Evolutionary conservation across 2,329 filamentous ascomycete species (phyloP), one percentile per base, ranked within the genome.

Genomic region (Tolypocladium ovalisporum): DNA sequence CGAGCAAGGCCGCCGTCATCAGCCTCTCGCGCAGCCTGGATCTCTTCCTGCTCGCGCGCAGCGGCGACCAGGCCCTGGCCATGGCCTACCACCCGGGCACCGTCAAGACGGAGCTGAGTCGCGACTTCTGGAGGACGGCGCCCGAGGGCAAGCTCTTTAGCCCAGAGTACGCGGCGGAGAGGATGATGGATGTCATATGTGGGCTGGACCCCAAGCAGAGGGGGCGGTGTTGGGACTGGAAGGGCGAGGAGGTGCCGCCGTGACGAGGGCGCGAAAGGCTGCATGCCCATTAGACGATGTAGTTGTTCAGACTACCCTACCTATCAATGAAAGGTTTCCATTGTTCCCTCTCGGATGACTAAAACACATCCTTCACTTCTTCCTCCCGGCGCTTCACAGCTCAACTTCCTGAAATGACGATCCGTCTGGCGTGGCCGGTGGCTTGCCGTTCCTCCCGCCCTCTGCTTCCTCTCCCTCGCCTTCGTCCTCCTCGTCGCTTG

Each of bases 31-130:
- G 85, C 71, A 87, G 81, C 8, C 84, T 90, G 60, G 89, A 94
- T 68, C 77, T 87, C 34, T 81, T 85, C 66, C 71, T 94, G 36
- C 71, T 71, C 39, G 75, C 78, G 4, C 76, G 78, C 47, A 79
- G 80, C 58, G 83, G 79, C 0, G 79, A 81, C 0, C 83, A 81
- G 55, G 88, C 87, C 0, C 76, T 90, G 62, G 83, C 84, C 1
- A 73, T 95, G 13, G 81, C 80, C 12, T 79, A 94, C 66, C 90
- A 94, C 71, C 90, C 90, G 1, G 89, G 90, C 3, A 94, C 89
- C 1, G 89, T 94, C 54, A 85, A 80, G 74, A 94, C 89, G 54
- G 85, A 80, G 12, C 73, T 95, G 60, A 90, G 85, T 61, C 79
- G 76, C 65, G 84, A 84, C 49, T 94, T 89, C 67, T 93, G 88